Evolutionary conservation across 2,329 filamentous ascomycete species (phyloP), one percentile per base, ranked within the genome.

Genomic region (Epicoccum sorghinum): DNA sequence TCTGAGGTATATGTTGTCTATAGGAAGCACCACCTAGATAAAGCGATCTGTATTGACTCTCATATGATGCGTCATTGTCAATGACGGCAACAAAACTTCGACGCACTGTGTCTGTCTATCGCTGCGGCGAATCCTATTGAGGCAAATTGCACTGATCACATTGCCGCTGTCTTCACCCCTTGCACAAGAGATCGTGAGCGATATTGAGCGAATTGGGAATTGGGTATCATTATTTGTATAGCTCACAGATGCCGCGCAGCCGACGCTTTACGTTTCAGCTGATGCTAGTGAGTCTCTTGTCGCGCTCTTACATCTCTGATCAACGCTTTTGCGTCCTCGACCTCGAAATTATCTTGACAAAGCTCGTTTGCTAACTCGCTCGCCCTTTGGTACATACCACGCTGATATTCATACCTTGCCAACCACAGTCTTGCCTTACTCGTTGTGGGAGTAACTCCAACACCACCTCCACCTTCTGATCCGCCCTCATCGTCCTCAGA

Each of bases 391-490:
- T 90, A 90, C 73, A 96, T 91, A 35, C 87, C 86, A 9, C 83
- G 84, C 33, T 85, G 83, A 78, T 96, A 89, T 10, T 91, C 89
- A 77, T 88, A 89, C 51, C 87, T 86, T 13, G 95, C 95, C 52
- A 99, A 84, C 95, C 95, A 99, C 81, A 97, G 86, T 22, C 95
- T 84, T 6, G 95, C 95, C 69, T 92, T 96, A 64, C 90, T 95
- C 7, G 95, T 99, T 14, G 93, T 92, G 4, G 88, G 86, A 6
- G 93, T 98, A 1, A 97, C 93, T 0, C 93, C 93, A 0, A 91
- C 91, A 0, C 91, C 85, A 53, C 84, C 74, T 10, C 75, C 73
- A 36, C 76, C 74, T 10, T 78, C 78, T 13, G 77, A 72, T 6
- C 58, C 64, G 7, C 47, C 49, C 18, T 74, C 67, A 12, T 75